Evolutionary conservation across 1,139 yeast genomes (phyloP).

Genomic region (Candida smagusa): DNA sequence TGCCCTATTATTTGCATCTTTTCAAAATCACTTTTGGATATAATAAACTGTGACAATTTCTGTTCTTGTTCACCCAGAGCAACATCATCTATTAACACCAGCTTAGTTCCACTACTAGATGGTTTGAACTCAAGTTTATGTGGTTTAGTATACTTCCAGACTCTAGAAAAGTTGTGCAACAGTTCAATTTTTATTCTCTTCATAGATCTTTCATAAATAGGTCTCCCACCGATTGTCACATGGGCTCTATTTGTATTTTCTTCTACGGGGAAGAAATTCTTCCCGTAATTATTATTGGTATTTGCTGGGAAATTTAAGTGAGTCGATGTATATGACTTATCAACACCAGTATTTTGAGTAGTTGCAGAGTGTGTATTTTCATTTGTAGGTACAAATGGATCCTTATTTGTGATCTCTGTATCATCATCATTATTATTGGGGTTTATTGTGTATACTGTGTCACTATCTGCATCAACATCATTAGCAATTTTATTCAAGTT

Average conservation of each 20-base stretch:
- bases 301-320: too few relatives aligned
- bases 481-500: too few relatives aligned
- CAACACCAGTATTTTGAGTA: too few relatives aligned
- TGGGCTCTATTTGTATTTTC: constrained; percentile 7
- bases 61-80: constrained; percentile 39
- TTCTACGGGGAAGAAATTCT: constrained; percentile 11
- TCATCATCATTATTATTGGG: too few relatives aligned
- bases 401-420: too few relatives aligned
- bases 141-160: neutral
- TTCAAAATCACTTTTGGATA: constrained; percentile 61
- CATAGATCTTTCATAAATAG: constrained; percentile 14
- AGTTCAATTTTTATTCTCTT: constrained; percentile 9
- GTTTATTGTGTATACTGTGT: too few relatives aligned
- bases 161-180: constrained; percentile 8
- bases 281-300: constrained; percentile 8
- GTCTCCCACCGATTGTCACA: constrained; percentile 14
- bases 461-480: too few relatives aligned
- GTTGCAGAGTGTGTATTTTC: too few relatives aligned
- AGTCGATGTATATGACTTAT: too few relatives aligned
- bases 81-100: constrained; percentile 18
- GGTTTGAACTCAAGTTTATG: neutral
- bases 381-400: too few relatives aligned
- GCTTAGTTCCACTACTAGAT: constrained; percentile 1
- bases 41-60: constrained; percentile 45
- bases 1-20: constrained; percentile 84